Conservation (phyloP, 2,329 filamentous ascomycete genomes). For the Grosmannia clavigera region DNA sequence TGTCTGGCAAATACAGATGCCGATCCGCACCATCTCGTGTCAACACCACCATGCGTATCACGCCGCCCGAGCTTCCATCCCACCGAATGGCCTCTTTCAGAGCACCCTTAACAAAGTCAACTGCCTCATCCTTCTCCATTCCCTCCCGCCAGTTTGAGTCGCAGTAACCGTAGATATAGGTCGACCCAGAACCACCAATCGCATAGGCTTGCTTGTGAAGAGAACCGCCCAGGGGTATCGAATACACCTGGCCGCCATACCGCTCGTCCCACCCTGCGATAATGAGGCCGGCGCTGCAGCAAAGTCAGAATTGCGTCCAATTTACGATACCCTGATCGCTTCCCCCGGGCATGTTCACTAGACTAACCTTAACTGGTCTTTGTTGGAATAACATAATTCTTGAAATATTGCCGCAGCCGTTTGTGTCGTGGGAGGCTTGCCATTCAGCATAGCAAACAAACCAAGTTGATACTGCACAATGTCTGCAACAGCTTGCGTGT, state of each 20-base stretch:
- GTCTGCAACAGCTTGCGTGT: constrained; percentile 95
- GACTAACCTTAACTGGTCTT: constrained; percentile 73
- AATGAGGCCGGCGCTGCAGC: constrained; percentile 75
- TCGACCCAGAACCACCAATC: constrained; percentile 92
- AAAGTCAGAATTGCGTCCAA: neutral
- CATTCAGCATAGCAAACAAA: constrained; percentile 81
- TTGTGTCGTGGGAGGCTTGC: constrained; percentile 84
- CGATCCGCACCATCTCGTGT: constrained; percentile 80
- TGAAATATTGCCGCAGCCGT: constrained; percentile 94
- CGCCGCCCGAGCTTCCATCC: constrained; percentile 96
- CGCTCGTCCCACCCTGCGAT: constrained; percentile 96
- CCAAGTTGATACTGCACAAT: constrained; percentile 95
- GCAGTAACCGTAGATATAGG: constrained; percentile 99
- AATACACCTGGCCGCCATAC: constrained; percentile 94
- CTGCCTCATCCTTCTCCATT: constrained; percentile 85
- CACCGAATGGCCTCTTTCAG: constrained; percentile 95
- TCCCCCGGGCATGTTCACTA: too few species aligned
- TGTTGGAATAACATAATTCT: constrained; percentile 96
- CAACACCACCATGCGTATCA: constrained; percentile 95
- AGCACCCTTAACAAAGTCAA: constrained; percentile 85
- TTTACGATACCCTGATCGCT: too few species aligned
- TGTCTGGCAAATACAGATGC: constrained; percentile 92
- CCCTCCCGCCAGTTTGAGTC: constrained; percentile 91
- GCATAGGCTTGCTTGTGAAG: constrained; percentile 95
- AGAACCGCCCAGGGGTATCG: constrained; percentile 89